A percentile compares a stretch with the other conserved stretches of the same genome.
Conservation (phyloP, 768 basidiomycete species). For the Kondoa malvinella region DNA sequence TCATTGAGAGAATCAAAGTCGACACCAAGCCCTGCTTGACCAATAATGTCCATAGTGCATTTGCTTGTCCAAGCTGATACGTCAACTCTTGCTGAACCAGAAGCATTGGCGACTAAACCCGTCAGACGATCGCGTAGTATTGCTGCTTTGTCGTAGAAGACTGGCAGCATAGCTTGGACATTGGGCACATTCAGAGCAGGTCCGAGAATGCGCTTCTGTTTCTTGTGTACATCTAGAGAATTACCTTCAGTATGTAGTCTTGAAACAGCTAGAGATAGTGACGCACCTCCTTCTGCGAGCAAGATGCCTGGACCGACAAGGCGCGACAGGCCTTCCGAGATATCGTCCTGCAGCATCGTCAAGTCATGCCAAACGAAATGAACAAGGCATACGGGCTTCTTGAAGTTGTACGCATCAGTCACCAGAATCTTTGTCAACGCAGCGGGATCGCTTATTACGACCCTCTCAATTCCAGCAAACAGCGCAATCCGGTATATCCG, state of each 20-base stretch:
- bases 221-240: not conserved
- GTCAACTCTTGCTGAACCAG: not conserved
- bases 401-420: not conserved
- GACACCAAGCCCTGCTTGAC: not conserved
- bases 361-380: not conserved
- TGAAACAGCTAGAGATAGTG: not conserved
- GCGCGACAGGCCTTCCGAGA: not conserved
- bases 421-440: not conserved
- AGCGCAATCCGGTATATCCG: not conserved
- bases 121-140: not conserved
- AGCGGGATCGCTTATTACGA: not conserved
- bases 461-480: not conserved
- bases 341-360: not conserved
- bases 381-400: not conserved
- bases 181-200: not conserved
- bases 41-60: not conserved
- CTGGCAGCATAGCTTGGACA: not conserved
- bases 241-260: not conserved
- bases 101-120: not conserved
- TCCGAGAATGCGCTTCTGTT: not conserved
- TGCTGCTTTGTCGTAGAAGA: not conserved
- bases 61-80: not conserved
- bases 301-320: not conserved
- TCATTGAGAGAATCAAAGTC: not conserved
- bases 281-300: not conserved